Evolutionary conservation across 192 early-diverging fungal species (phyloP), one percentile per base, ranked within the genome.

Genomic region (Powellomyces hirtus): DNA sequence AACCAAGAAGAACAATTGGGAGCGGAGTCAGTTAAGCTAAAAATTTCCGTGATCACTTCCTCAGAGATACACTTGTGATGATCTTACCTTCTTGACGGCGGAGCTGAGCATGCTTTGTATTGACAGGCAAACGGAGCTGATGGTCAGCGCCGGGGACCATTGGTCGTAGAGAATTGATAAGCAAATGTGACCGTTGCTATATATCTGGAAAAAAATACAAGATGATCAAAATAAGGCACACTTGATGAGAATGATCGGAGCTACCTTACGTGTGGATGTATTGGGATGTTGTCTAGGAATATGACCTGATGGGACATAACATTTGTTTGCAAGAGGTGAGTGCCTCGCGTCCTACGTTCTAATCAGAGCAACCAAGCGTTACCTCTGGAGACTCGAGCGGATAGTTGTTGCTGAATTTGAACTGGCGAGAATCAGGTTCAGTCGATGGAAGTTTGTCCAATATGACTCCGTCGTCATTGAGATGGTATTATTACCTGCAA

Each of bases 101-200:
- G 89, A 88, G 11, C 91, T 93, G 42, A 98, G 75, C 96, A 98
- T 97, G 51, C 93, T 95, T 49, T 89, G 84, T 27, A 98, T 86
- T 0, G 91, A 93, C 59, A 97, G 80, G 65, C 94, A 98, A 13
- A 98, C 89, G 1, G 89, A 86, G 30, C 87, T 84, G 26, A 96
- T 90, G 4, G 95, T 97, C 65, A 96, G 81, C 0, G 94, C 96
- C 0, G 96, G 96, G 22, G 86, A 88, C 96, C 96, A 98, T 35
- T 95, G 86, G 68, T 89, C 89, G 74, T 97, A 97, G 38, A 98
- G 84, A 58, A 98, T 96, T 66, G 93, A 95, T 33, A 98, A 74
- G 70, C 96, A 98, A 52, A 98, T 98, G 64, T 98, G 96, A n/a
- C 95, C 94, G 71, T 97, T 97, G 77, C 86, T 70, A 34, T 73